These are phyloP conservation scores for Blattamonas nauphoetae DNA, from an alignment of 78 protist genomes.

Conservation along the genomic window DNA sequence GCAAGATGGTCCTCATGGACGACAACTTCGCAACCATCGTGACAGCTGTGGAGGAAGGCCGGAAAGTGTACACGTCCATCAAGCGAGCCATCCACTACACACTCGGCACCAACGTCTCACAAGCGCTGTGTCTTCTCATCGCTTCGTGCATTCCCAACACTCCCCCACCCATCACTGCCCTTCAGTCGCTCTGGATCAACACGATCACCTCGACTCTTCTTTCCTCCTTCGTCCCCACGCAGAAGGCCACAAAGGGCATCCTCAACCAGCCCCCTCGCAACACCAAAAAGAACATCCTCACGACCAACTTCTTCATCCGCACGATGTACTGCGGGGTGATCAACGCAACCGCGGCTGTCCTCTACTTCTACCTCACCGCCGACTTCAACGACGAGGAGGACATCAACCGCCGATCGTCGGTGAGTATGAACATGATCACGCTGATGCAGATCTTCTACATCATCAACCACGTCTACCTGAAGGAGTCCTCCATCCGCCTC, in stretches of 20 bases:
- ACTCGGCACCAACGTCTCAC: slow-evolving; percentile 13
- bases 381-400: not conserved
- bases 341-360: not conserved
- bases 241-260: not conserved
- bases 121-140: not conserved
- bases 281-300: not conserved
- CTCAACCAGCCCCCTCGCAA: not conserved
- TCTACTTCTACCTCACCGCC: not conserved
- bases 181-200: not conserved
- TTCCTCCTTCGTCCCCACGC: not conserved
- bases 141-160: not conserved
- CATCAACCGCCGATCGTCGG: not conserved
- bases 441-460: not conserved
- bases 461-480: not conserved
- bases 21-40: slow-evolving; percentile 88
- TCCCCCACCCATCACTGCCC: not conserved
- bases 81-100: slow-evolving; percentile 8
- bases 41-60: slow-evolving; percentile 25
- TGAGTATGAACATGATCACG: not conserved
- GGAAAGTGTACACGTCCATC: slow-evolving; percentile 12
- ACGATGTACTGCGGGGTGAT: not conserved
- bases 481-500: not conserved
- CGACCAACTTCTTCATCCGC: not conserved
- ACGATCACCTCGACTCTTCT: not conserved
- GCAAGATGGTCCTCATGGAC: slow-evolving; percentile 66